Percentiles rank a stretch among this genome's conserved stretches.
Evolutionary conservation across 2,329 filamentous ascomycete species (phyloP).

Genomic region (Lachnellula willkommii): DNA sequence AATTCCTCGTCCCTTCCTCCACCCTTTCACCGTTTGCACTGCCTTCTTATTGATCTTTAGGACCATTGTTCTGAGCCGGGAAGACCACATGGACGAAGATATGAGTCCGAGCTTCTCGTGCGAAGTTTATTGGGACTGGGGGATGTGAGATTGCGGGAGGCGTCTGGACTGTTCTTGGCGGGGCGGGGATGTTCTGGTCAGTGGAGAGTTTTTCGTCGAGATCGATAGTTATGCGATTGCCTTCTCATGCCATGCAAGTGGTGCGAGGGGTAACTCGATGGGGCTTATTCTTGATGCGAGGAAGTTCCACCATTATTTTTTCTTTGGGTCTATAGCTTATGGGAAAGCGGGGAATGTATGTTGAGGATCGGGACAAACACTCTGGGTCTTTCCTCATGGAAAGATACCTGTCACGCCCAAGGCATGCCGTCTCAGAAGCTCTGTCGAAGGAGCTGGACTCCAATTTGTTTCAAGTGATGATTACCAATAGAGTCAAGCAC

Average conservation of each 20-base stretch:
- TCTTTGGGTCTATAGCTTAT: constrained; percentile 49
- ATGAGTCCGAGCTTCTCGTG: constrained; percentile 65
- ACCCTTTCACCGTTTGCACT: constrained; percentile 33
- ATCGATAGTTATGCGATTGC: constrained; percentile 99
- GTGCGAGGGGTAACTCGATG: constrained; percentile 86
- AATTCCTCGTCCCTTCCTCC: constrained; percentile 45
- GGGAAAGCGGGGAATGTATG: constrained; percentile 41
- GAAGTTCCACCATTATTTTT: constrained; percentile 49
- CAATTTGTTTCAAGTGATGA: constrained; percentile 69
- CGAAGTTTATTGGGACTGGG: constrained; percentile 32
- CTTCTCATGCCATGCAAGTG: constrained; percentile 34
- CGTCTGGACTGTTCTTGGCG: constrained; percentile 37
- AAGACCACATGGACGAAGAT: constrained; percentile 73
- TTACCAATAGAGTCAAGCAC: constrained; percentile 98
- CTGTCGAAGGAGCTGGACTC: constrained; percentile 66
- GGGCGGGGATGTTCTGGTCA: constrained; percentile 42
- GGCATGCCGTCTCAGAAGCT: constrained; percentile 43
- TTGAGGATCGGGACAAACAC: constrained; percentile 18
- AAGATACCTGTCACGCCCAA: constrained; percentile 29
- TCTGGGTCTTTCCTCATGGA: constrained; percentile 31
- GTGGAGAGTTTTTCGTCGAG: constrained; percentile 77
- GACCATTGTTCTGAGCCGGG: constrained; percentile 25
- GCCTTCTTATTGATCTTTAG: constrained; percentile 26
- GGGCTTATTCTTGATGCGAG: constrained; percentile 99
- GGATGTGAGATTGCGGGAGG: constrained; percentile 31